phyloP scores from a whole-genome alignment of 139 green algal genomes.

The Chlorella sp. region DNA sequence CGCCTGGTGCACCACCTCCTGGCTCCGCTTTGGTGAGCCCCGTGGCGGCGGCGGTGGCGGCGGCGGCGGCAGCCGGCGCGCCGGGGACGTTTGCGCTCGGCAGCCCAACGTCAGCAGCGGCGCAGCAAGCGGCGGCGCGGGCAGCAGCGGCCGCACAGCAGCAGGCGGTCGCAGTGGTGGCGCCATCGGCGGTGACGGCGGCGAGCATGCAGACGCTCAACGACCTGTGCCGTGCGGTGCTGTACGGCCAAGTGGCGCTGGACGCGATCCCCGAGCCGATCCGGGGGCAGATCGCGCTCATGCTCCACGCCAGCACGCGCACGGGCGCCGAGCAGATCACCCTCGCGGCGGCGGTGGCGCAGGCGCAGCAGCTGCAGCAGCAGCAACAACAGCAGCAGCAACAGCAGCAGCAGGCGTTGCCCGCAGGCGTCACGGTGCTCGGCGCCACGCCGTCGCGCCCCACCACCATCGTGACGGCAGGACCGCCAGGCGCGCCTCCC shows the following conservation, averaged over 20 bases:
- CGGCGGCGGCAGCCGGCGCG: no score
- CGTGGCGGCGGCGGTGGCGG: not conserved
- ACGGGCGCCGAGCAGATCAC: slow-evolving; percentile 1
- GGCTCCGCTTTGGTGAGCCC: not conserved
- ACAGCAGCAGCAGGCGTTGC: not conserved
- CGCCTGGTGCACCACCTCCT: no score
- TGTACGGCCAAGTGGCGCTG: not conserved
- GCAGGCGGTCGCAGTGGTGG: not conserved
- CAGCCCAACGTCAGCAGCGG: not conserved
- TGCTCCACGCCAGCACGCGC: slow-evolving; percentile 2
- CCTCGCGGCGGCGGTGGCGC: no score
- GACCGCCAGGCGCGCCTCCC: no score
- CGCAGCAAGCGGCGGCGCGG: not conserved
- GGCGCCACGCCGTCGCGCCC: no score
- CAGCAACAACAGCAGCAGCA: not conserved
- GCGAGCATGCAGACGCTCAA: not conserved
- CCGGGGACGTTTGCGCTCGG: no score
- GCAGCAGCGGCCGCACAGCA: not conserved
- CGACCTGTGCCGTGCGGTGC: not conserved
- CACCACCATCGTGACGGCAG: not conserved
- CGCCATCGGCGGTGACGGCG: not conserved
- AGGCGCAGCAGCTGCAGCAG: not conserved
- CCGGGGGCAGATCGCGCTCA: slow-evolving; percentile 7
- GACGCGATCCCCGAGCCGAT: slow-evolving; percentile 13
- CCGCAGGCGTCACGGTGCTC: not conserved